These are phyloP conservation scores for Batkoa obscura DNA, from an alignment of 371 early-diverging fungal genomes.

Conservation along the genomic window DNA sequence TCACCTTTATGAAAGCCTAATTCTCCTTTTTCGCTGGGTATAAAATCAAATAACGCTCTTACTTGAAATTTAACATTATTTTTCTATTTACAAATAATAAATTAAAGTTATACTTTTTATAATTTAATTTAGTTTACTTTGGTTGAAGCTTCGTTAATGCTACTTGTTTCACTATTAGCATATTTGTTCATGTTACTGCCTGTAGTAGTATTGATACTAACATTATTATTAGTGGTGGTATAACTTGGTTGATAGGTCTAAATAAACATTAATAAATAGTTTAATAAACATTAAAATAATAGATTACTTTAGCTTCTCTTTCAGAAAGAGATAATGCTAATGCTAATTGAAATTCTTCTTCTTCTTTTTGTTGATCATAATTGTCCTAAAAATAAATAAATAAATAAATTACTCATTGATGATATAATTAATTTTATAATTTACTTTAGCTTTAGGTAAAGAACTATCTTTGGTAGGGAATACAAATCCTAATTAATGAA, in stretches of 20 bases:
- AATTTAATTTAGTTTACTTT: not conserved
- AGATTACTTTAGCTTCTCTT: constrained; percentile 14
- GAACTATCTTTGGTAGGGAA: constrained; percentile 70
- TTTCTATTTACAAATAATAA: constrained; percentile 15
- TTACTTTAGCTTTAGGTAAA: constrained; percentile 26
- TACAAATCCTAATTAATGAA: constrained; percentile 30
- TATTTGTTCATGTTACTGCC: not conserved
- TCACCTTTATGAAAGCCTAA: constrained; percentile 60
- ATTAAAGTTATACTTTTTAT: not conserved
- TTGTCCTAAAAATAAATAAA: constrained; percentile 2
- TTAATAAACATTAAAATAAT: not conserved
- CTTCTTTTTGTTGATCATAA: constrained; percentile 27
- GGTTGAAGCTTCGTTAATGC: not conserved
- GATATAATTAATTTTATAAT: constrained; percentile 26
- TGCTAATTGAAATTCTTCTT: constrained; percentile 78
- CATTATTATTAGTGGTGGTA: too few species aligned
- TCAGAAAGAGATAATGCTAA: constrained; percentile 74
- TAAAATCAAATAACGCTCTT: constrained; percentile 68
- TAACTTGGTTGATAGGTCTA: too few species aligned
- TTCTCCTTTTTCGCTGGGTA: constrained; percentile 63
- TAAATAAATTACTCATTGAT: not conserved
- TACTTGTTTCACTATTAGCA: not conserved
- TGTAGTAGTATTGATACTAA: too few species aligned
- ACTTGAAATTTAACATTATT: constrained; percentile 22
- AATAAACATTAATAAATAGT: not conserved